These are phyloP conservation scores for Scenedesmus sp. DNA, from an alignment of 163 green algal genomes.

Conservation along the genomic window DNA sequence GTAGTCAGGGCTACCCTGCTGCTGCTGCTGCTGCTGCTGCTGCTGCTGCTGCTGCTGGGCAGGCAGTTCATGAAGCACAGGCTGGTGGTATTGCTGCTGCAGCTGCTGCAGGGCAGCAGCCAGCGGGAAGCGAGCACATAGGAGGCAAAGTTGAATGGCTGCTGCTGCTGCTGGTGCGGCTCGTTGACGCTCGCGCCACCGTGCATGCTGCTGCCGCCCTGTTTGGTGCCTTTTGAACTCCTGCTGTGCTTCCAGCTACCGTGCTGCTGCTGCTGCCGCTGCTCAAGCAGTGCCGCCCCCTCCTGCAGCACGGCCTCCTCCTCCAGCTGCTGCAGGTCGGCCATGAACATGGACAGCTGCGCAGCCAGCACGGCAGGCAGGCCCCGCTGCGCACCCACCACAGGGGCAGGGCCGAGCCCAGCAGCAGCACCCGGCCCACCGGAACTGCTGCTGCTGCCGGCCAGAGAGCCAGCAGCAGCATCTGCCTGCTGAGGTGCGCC, in stretches of 20 bases:
- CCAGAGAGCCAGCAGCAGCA: not conserved
- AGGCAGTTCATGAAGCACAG: not conserved
- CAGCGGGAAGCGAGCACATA: conserved; percentile 54
- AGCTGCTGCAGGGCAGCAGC: conserved; percentile 36
- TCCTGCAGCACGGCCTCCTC: conserved; percentile 51
- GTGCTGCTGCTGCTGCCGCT: conserved; percentile 28
- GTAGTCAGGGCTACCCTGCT: not conserved
- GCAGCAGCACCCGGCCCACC: not conserved
- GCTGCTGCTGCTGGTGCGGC: not conserved
- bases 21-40: conserved; percentile 38
- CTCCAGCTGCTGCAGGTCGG: conserved; percentile 33
- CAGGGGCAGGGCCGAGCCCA: not conserved
- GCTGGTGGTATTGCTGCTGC: conserved; percentile 9
- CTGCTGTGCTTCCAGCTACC: not conserved
- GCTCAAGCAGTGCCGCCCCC: conserved; percentile 19
- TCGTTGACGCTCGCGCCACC: not conserved
- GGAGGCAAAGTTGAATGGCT: conserved; percentile 48
- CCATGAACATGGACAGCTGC: conserved; percentile 37
- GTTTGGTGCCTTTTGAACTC: not conserved
- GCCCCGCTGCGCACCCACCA: not conserved
- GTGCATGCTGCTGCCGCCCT: not conserved
- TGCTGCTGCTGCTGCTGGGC: conserved; percentile 37
- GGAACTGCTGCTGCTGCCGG: conserved; percentile 32
- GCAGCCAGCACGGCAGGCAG: conserved; percentile 25
- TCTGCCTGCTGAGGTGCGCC: not conserved